Evolutionary conservation across 805 yeast genomes (phyloP), one percentile per base, ranked within the genome.

Genomic region (Sugiyamaella lignohabitans): DNA sequence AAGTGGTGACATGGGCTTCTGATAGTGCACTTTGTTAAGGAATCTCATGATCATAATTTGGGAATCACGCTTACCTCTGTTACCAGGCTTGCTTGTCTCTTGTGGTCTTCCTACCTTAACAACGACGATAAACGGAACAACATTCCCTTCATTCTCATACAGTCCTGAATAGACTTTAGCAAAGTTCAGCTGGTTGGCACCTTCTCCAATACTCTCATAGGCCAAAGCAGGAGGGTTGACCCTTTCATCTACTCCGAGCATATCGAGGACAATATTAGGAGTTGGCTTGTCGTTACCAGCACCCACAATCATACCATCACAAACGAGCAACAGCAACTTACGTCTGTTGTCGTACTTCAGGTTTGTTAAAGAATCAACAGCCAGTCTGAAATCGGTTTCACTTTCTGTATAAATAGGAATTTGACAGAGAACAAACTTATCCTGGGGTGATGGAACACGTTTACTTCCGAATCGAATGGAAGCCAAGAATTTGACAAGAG

Each of bases 31-130:
- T 48, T 73, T 71, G 60, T 78, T 81, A 54, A 78, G 66, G 63
- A 76, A 78, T 38, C 75, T 72, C 79, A 78, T 75, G 54, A 78
- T 62, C 51, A 78, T 61, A 46, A 77, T 69, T 60, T 78, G 84
- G 18, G 83, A 76, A 58, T 78, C 84, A 57, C 84, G 76, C 61
- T 78, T 78, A 55, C 84, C 84, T 60, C 84, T 68, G 61, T 78
- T 78, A 47, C 84, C 84, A 4, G 83, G 82, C 49, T 55, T 52
- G 11, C 58, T 40, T 59, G 67, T 69, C 61, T 78, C 84, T 3
- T 67, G 69, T 0, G 79, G 78, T 2, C 76, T 69, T 34, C 84
- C 84, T 45, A 76, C 73, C 58, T 78, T 78, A 45, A 75, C 80
- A 48, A 78, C 66, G 11, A 74, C 72, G 29, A 78, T 53, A 52